Evolutionary conservation across 257 asterid species (phyloP).

Genomic region (Jaltomata sinuosa): DNA sequence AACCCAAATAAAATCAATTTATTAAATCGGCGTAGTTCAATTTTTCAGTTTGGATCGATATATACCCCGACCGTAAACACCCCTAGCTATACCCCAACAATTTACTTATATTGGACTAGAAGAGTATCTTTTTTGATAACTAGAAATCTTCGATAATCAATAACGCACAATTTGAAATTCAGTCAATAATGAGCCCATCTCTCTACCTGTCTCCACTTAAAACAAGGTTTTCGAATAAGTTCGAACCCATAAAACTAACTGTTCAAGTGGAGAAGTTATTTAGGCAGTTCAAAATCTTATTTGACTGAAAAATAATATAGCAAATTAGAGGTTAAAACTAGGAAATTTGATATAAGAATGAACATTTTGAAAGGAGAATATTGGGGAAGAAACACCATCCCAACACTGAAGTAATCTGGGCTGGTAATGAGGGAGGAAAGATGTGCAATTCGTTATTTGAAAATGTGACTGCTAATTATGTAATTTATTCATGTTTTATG

Average conservation of each 20-base stretch:
- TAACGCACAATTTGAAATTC: too few relatives aligned
- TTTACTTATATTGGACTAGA: too few relatives aligned
- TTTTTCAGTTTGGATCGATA: too few relatives aligned
- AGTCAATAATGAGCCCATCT: neutral
- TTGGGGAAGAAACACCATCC: neutral
- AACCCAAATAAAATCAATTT: too few relatives aligned
- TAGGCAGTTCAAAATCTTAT: neutral
- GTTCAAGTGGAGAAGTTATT: neutral
- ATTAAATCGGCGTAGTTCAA: too few relatives aligned
- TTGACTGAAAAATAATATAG: neutral
- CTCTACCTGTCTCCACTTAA: neutral
- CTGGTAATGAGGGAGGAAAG: constrained; percentile 1
- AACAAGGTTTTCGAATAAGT: too few relatives aligned
- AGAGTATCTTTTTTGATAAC: too few relatives aligned
- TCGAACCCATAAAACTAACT: too few relatives aligned
- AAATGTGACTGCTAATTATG: neutral
- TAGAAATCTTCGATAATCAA: too few relatives aligned
- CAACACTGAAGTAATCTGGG: neutral
- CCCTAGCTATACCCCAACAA: too few relatives aligned
- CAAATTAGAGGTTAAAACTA: neutral
- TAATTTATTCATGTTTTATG: neutral
- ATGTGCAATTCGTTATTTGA: constrained; percentile 1
- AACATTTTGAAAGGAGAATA: neutral
- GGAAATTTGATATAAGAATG: neutral
- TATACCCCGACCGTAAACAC: too few relatives aligned